Percentiles rank a stretch among this genome's conserved stretches.
These are phyloP conservation scores for Nothopassalora personata DNA, from an alignment of 2,329 filamentous ascomycete genomes.

Conservation along the genomic window DNA sequence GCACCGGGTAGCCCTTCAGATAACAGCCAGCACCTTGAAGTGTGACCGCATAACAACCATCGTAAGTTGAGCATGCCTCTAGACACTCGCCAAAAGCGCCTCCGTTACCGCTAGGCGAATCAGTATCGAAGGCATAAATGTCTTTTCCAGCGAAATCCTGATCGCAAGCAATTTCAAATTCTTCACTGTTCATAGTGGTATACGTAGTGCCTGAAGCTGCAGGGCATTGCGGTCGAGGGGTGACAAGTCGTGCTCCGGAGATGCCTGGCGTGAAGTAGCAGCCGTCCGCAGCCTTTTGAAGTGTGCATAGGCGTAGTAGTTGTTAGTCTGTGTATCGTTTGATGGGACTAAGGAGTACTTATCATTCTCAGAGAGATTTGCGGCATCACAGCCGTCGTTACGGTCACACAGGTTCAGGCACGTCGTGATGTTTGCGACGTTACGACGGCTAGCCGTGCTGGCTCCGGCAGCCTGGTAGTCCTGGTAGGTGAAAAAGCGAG, in stretches of 20 bases:
- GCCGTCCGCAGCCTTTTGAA: constrained; percentile 1
- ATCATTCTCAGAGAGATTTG: constrained; percentile 19
- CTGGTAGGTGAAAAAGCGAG: constrained; percentile 22
- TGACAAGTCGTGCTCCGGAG: constrained; percentile 1
- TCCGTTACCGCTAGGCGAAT: constrained; percentile 8
- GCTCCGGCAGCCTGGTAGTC: constrained; percentile 25
- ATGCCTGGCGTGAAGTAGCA: not conserved
- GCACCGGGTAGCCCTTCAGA: not conserved
- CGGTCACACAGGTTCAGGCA: constrained; percentile 25
- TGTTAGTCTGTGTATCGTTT: not conserved
- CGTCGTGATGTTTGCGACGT: constrained; percentile 13
- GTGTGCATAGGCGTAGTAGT: constrained; percentile 1
- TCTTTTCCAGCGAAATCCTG: constrained; percentile 27
- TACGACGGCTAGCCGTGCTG: constrained; percentile 19
- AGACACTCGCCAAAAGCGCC: constrained; percentile 20
- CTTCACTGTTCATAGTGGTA: constrained; percentile 13
- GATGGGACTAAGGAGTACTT: not conserved
- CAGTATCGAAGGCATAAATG: constrained; percentile 10
- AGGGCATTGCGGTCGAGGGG: constrained; percentile 15
- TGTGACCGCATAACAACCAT: constrained; percentile 24
- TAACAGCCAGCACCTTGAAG: not conserved
- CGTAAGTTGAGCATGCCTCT: constrained; percentile 19
- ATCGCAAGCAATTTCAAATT: constrained; percentile 26
- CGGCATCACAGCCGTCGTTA: constrained; percentile 21
- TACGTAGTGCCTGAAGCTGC: constrained; percentile 18